Conservation (phyloP, 208 protist species). For the Tritrichomonas musculus region DNA sequence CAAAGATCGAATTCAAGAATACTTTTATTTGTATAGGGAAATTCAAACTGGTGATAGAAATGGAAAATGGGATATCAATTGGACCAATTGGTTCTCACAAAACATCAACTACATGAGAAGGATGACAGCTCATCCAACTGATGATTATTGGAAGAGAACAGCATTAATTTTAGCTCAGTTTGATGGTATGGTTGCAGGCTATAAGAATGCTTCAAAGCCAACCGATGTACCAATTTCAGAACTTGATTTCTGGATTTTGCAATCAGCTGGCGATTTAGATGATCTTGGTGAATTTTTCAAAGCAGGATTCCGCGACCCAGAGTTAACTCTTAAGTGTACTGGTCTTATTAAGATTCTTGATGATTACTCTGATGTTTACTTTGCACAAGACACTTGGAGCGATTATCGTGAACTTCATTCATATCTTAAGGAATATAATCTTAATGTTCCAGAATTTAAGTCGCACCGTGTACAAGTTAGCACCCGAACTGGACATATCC, state of each 20-base stretch:
- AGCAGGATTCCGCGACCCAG: background rate
- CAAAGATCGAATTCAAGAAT: background rate
- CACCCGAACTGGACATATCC: background rate
- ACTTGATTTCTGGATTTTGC: constrained; percentile 23
- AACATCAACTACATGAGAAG: background rate
- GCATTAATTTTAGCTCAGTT: background rate
- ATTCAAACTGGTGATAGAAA: background rate
- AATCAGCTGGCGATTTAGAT: background rate
- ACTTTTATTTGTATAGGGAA: background rate
- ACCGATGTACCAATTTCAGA: background rate
- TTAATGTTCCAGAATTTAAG: constrained; percentile 16
- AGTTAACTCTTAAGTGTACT: background rate
- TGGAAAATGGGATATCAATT: background rate
- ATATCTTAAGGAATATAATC: background rate
- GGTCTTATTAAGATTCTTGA: background rate
- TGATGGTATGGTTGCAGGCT: background rate
- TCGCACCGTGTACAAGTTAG: background rate
- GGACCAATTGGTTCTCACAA: background rate
- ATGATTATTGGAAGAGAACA: background rate
- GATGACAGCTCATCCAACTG: background rate
- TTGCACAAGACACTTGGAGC: constrained; percentile 28
- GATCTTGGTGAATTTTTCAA: background rate
- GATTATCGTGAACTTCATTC: background rate
- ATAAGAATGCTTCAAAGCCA: too few species aligned
- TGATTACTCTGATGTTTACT: background rate